phyloP scores from a whole-genome alignment of 345 rosid species.

The Eucalyptus regnans region DNA sequence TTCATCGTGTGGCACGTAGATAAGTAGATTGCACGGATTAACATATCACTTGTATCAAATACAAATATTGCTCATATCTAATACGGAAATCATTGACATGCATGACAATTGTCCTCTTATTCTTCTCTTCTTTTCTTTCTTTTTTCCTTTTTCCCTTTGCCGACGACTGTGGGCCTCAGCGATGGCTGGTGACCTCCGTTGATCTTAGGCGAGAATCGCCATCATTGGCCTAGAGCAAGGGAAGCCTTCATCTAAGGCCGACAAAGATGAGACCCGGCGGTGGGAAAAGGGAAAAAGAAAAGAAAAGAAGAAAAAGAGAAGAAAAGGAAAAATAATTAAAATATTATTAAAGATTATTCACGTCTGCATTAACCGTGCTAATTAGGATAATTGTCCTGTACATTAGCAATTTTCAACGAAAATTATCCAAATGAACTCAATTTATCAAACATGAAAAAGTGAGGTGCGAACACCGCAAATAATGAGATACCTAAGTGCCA shows the following conservation, averaged over 20 bases:
- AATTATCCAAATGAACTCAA: too few species aligned
- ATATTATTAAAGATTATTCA: too few species aligned
- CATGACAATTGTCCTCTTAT: accelerated
- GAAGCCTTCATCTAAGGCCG: accelerated
- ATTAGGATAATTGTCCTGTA: accelerated
- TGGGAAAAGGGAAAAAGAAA: background rate
- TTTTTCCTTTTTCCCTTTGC: background rate
- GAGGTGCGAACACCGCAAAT: accelerated
- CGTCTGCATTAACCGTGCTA: accelerated
- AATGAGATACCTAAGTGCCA: accelerated
- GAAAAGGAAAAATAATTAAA: too few species aligned
- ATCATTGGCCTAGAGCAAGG: background rate
- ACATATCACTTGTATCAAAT: background rate
- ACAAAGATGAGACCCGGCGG: accelerated
- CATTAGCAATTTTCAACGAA: accelerated
- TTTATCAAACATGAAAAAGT: too few species aligned
- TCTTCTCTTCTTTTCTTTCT: too few species aligned
- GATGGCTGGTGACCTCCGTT: background rate
- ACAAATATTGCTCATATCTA: background rate
- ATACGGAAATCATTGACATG: accelerated
- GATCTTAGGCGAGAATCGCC: background rate
- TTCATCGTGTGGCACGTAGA: background rate
- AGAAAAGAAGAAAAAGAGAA: too few species aligned
- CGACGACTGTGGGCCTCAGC: accelerated
- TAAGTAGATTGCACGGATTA: background rate